A percentile compares a stretch with the other conserved stretches of the same genome.
Evolutionary conservation across 345 rosid species (phyloP).

Genomic region (Linum trigynum): DNA sequence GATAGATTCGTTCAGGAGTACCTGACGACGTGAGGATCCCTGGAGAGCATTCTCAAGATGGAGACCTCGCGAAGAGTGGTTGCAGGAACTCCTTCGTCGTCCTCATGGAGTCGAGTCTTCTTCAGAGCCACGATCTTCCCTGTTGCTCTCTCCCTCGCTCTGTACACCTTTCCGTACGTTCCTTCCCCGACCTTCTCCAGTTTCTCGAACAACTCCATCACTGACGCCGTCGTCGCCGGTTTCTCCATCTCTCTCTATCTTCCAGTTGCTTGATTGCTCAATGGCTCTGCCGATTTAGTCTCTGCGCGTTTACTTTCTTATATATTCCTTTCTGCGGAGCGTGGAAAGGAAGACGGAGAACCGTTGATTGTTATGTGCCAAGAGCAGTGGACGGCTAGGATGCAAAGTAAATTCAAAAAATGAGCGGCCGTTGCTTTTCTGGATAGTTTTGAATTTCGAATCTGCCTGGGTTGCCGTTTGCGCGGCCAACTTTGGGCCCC

Average conservation of each 20-base stretch:
- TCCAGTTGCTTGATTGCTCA: not conserved
- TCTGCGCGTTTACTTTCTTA: not conserved
- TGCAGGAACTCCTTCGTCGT: slow-evolving; percentile 97
- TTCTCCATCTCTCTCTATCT: not conserved
- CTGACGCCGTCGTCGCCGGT: slow-evolving; percentile 26
- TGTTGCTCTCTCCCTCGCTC: slow-evolving; percentile 89
- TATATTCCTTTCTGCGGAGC: not conserved
- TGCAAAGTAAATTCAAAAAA: too few species aligned
- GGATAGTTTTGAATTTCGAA: not conserved
- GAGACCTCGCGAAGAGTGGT: slow-evolving; percentile 98
- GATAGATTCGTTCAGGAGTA: slow-evolving; percentile 4
- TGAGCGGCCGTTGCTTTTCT: not conserved
- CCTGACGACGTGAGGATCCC: slow-evolving; percentile 87
- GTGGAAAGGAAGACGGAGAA: not conserved
- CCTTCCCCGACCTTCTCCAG: slow-evolving; percentile 99
- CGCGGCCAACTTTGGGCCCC: not conserved
- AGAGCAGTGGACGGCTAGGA: not conserved
- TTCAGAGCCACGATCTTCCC: slow-evolving; percentile 89
- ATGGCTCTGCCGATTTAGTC: not conserved
- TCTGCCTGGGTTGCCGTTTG: not conserved
- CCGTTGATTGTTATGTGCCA: not conserved
- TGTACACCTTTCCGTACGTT: slow-evolving; percentile 90
- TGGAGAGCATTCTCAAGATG: slow-evolving; percentile 94
- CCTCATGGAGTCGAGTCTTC: slow-evolving; percentile 97
- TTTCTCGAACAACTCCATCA: slow-evolving; percentile 88